Conservation (phyloP, 768 basidiomycete genomes). For the Chiua virens region DNA sequence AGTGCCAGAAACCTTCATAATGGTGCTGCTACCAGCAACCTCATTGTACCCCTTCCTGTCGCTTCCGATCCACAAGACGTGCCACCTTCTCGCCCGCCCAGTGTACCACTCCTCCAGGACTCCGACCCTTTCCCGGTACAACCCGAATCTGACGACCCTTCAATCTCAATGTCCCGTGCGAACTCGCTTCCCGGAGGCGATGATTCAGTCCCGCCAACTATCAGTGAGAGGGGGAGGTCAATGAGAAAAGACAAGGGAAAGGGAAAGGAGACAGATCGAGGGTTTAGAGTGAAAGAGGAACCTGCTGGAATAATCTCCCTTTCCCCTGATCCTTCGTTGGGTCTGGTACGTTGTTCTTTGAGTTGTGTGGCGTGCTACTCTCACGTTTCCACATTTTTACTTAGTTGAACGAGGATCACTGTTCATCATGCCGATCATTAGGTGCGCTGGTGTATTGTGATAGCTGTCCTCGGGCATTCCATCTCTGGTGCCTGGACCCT, state of each 20-base stretch:
- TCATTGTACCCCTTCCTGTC: conserved; percentile 17
- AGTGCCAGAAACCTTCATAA: conserved; percentile 65
- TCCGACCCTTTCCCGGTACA: conserved; percentile 52
- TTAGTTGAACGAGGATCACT: conserved; percentile 77
- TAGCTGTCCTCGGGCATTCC: conserved; percentile 94
- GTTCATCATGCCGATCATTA: conserved; percentile 76
- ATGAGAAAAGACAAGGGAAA: conserved; percentile 48
- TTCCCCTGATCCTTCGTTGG: conserved; percentile 34
- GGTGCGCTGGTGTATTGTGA: conserved; percentile 96
- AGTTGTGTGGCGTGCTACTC: conserved; percentile 8
- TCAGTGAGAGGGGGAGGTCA: conserved; percentile 27
- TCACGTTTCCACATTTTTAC: conserved; percentile 12
- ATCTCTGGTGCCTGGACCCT: conserved; percentile 95
- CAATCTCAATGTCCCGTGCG: conserved; percentile 59
- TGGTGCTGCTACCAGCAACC: conserved; percentile 36
- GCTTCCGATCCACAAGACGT: conserved; percentile 40
- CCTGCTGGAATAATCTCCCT: conserved; percentile 36
- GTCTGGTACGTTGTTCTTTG: conserved; percentile 35
- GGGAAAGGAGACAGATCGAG: conserved; percentile 42
- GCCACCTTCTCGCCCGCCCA: conserved; percentile 36
- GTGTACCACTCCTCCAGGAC: conserved; percentile 45
- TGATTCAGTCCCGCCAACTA: conserved; percentile 19
- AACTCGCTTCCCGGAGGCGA: conserved; percentile 45
- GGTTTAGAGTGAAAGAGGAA: conserved; percentile 47
- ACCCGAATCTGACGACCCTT: conserved; percentile 58